A percentile compares a stretch with the other conserved stretches of the same genome.
Evolutionary conservation across 2,329 filamentous ascomycete genomes (phyloP).

Genomic region (Neopestalotiopsis sp.): DNA sequence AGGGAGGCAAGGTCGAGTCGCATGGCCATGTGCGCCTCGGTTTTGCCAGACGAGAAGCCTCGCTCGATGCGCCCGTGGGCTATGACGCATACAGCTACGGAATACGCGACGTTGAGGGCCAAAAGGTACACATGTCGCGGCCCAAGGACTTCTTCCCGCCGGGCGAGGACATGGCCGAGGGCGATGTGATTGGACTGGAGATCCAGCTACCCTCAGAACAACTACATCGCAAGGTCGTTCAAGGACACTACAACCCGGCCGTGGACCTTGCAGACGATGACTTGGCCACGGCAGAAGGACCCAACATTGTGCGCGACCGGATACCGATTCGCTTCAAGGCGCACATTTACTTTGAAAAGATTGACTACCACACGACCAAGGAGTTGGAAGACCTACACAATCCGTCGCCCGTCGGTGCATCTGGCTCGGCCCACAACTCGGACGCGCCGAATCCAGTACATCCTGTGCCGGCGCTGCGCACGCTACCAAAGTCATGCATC

Average conservation of each 20-base stretch:
- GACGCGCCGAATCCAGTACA: conserved; percentile 76
- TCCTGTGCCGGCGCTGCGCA: conserved; percentile 75
- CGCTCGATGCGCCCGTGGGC: conserved; percentile 81
- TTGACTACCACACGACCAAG: conserved; percentile 86
- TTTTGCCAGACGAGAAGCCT: conserved; percentile 82
- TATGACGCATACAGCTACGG: conserved; percentile 95
- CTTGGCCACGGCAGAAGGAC: conserved; percentile 59
- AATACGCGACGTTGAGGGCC: conserved; percentile 85
- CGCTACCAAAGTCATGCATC: conserved; percentile 84
- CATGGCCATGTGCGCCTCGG: conserved; percentile 80
- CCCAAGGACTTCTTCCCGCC: conserved; percentile 88
- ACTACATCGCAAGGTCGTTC: conserved; percentile 86
- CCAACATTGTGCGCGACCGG: conserved; percentile 91
- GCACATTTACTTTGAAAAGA: conserved; percentile 91
- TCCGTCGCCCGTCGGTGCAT: conserved; percentile 59
- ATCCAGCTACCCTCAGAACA: conserved; percentile 83
- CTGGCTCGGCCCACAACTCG: conserved; percentile 40
- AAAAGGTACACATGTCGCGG: conserved; percentile 91
- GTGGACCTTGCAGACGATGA: conserved; percentile 72
- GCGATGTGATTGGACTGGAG: conserved; percentile 92
- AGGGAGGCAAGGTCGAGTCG: conserved; percentile 51
- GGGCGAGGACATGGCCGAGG: conserved; percentile 81
- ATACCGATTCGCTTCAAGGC: conserved; percentile 94
- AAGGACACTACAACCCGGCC: conserved; percentile 85
- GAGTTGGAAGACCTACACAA: conserved; percentile 87